These are phyloP conservation scores for Populus pruinosa DNA, from an alignment of 345 rosid genomes.

Conservation along the genomic window DNA sequence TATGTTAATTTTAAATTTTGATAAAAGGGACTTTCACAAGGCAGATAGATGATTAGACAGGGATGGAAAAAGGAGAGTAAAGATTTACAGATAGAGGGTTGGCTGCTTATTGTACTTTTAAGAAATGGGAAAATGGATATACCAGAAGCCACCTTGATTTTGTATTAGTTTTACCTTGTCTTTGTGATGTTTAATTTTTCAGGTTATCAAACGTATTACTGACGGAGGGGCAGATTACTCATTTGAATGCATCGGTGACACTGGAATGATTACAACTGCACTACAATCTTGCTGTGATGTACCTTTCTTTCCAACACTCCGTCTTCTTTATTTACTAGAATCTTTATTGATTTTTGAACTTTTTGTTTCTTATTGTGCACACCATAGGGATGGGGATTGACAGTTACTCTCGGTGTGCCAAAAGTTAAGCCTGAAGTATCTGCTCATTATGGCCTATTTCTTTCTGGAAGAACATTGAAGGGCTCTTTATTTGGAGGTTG, in stretches of 20 bases:
- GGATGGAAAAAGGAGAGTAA: neutral
- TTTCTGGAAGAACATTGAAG: slow-evolving; percentile 68
- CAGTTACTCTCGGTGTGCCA: slow-evolving; percentile 90
- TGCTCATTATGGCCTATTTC: slow-evolving; percentile 72
- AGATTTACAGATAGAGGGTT: neutral
- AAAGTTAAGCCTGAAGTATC: slow-evolving; percentile 70
- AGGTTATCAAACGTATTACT: slow-evolving; percentile 77
- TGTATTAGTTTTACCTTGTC: neutral
- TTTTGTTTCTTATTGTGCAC: neutral
- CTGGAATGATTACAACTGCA: slow-evolving; percentile 67
- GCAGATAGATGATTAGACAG: neutral
- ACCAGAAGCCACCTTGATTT: neutral
- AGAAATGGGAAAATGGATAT: neutral
- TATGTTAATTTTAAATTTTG: neutral
- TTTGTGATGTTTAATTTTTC: slow-evolving; percentile 10
- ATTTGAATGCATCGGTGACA: slow-evolving; percentile 82
- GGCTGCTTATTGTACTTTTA: neutral
- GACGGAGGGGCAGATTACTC: slow-evolving; percentile 89
- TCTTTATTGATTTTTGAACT: neutral
- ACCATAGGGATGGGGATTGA: slow-evolving; percentile 82
- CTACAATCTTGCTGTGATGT: slow-evolving; percentile 87
- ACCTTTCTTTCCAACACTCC: slow-evolving; percentile 11
- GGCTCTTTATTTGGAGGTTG: slow-evolving; percentile 87
- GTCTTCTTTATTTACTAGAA: neutral
- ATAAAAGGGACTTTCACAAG: neutral